phyloP scores from a whole-genome alignment of 208 protist species.

The Trypanosoma vivax region DNA sequence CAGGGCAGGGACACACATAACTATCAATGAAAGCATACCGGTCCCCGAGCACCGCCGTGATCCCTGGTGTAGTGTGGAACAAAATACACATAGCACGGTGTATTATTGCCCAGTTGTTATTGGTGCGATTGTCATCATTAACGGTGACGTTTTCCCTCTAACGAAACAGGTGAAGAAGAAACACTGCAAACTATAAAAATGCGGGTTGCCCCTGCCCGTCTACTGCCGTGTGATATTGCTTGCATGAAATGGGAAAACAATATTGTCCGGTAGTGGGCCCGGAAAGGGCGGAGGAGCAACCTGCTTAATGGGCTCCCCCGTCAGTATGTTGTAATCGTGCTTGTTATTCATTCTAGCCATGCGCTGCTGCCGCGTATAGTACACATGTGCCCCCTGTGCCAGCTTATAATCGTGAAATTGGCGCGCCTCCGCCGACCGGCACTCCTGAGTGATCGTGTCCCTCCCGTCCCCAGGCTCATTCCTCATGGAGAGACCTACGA shows the following conservation, averaged over 20 bases:
- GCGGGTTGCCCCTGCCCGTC: too few relatives aligned
- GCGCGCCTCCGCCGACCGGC: constrained; percentile 29
- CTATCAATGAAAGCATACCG: too few relatives aligned
- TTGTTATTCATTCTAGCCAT: constrained; percentile 24
- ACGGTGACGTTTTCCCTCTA: too few relatives aligned
- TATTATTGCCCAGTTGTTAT: too few relatives aligned
- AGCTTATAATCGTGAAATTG: constrained; percentile 14
- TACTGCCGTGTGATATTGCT: background rate
- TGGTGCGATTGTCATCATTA: too few relatives aligned
- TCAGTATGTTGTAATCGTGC: constrained; percentile 56
- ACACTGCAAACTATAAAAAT: too few relatives aligned
- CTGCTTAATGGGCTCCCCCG: constrained; percentile 25
- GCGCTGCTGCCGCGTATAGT: constrained; percentile 29
- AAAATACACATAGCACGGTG: too few relatives aligned
- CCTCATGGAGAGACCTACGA: constrained; percentile 22
- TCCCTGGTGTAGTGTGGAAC: too few relatives aligned
- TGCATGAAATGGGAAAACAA: background rate
- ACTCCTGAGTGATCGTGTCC: constrained; percentile 56
- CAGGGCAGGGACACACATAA: too few relatives aligned
- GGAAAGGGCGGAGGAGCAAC: constrained; percentile 25
- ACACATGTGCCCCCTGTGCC: constrained; percentile 19
- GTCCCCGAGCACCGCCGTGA: too few relatives aligned
- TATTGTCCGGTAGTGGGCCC: background rate
- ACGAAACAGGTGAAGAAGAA: too few relatives aligned
- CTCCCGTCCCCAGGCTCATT: constrained; percentile 51